Base-by-base conservation (phyloP, 2,329 filamentous ascomycete genomes). In the Xylariaceae sp. region DNA sequence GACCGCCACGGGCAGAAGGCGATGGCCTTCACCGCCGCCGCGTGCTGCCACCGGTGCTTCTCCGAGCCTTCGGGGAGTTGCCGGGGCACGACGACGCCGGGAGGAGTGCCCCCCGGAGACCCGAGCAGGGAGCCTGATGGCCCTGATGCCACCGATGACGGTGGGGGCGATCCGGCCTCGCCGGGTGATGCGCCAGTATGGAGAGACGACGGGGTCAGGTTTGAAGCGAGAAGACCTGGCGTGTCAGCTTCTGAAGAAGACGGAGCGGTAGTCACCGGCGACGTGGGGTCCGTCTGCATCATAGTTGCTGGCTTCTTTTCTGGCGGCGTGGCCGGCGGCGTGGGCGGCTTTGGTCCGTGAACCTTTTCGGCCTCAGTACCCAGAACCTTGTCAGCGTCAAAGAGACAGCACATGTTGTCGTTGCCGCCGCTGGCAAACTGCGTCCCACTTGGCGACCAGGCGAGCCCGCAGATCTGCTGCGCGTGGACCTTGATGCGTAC, bases 1-100 rank as follows among this genome's bases (percentile, higher is more conserved):
- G 83, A 76, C 36, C 90, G 83, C 90, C 89, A 98, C 0, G 92
- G 90, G 43, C 90, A 94, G 59, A 96, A 96, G 2, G 92, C 88
- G 47, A 96, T 92, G 19, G 92, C 92, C 59, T 98, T 98, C 45
- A 96, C 84, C 3, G 92, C 92, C 1, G 90, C 90, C 17, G 77
- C 77, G 55, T 98, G 87, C 9, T 68, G 58, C 75, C 87, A 92
- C 19, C 72, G 72, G 55, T 94, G 78, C 47, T 73, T 80, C 49
- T 83, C 77, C 19, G 68, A 62, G 5, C 75, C 75, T 5, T 61
- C 51, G 2, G 63, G 63, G 17, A 85, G 58, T 16, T 66, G 60
- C 13, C 69, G 62, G 15, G 71, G 12, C 5, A 26, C 12, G n/a
- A 5, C 5, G 6, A n/a, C 12, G 6, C 12, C 6, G 12, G n/a